Evolutionary conservation across 83 land plant species (phyloP), one percentile per base, ranked within the genome.

Genomic region (Picea mariana): DNA sequence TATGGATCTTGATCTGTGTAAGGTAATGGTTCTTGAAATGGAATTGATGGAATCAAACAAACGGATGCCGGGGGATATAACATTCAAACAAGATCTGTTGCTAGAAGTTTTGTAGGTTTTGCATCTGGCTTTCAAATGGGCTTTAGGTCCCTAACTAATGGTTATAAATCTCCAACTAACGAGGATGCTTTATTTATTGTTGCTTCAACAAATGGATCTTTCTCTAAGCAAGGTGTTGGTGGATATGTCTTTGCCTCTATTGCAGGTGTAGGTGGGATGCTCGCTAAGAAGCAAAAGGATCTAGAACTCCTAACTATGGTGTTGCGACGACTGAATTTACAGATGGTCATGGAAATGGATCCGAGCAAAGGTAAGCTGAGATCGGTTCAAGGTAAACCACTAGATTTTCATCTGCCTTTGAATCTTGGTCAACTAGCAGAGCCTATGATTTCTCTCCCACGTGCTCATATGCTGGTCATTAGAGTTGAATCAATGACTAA

Each of bases 81-180:
- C 21, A 63, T 24, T 63, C 6, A 24, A 63, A 63, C 26, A 2
- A 0, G 66, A 63, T 63, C 0, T n/a, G 24, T 63, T 63, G 66
- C 66, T 63, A 4, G 66, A 63, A 63, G 66, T 63, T 16, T 0
- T 63, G 0, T 63, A 63, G 66, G 66, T 63, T 63, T 9, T 63
- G 66, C 24, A 63, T 63, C 24, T 18, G 21, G 5, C n/a, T 20
- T 63, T 49, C 2, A 4, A 63, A 16, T 0, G 3, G 1, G 20
- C 66, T 63, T 63, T 63, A 63, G 66, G 66, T 63, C 24, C 66
- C 66, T 63, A 63, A 63, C 24, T 63, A n/a, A 63, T 63, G 66
- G 66, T 63, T 63, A 63, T 63, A 63, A 24, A 24, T 63, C 24
- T 63, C 24, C 5, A 63, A 63, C 1, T n/a, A 0, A 63, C 9